These are phyloP conservation scores for Aplosporella prunicola DNA, from an alignment of 2,329 filamentous ascomycete genomes.

Conservation along the genomic window DNA sequence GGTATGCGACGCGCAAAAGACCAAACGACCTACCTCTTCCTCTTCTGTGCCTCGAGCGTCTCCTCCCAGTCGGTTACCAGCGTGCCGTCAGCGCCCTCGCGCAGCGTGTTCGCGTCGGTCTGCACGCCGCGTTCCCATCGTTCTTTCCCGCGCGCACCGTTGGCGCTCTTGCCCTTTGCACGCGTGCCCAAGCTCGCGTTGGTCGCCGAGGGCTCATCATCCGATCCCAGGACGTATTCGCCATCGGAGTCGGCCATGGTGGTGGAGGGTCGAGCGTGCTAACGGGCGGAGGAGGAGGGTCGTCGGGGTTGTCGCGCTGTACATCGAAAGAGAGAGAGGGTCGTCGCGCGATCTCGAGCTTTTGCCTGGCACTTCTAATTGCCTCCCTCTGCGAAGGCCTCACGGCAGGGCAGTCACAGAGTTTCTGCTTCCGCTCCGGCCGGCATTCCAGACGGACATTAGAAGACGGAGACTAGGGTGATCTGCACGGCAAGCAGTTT, in stretches of 20 bases:
- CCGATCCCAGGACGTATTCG: conserved; percentile 56
- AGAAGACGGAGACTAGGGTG: conserved; percentile 2
- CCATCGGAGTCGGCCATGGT: conserved; percentile 65
- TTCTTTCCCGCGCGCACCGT: conserved; percentile 2
- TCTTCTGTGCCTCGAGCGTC: conserved; percentile 71
- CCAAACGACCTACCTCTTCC: conserved; percentile 47
- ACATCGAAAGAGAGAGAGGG: conserved; percentile 5
- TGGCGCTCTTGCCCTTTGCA: conserved; percentile 15
- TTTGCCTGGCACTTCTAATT: too few species aligned
- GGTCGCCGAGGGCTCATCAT: conserved; percentile 46
- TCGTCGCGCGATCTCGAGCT: background rate
- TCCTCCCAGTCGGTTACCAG: conserved; percentile 64
- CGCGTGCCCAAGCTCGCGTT: conserved; percentile 22
- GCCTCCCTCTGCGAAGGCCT: too few species aligned
- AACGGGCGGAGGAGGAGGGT: background rate
- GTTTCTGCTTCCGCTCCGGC: too few species aligned
- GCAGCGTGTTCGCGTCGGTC: conserved; percentile 16
- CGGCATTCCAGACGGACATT: background rate
- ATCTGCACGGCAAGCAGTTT: conserved; percentile 5
- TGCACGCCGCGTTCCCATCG: conserved; percentile 13
- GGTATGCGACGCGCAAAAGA: background rate
- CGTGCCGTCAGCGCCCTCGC: conserved; percentile 49
- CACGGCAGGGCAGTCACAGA: too few species aligned
- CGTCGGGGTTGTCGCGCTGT: conserved; percentile 2
- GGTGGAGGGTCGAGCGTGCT: background rate